Conservation (phyloP, 2,329 filamentous ascomycete genomes). For the Trichoderma atroviride region DNA sequence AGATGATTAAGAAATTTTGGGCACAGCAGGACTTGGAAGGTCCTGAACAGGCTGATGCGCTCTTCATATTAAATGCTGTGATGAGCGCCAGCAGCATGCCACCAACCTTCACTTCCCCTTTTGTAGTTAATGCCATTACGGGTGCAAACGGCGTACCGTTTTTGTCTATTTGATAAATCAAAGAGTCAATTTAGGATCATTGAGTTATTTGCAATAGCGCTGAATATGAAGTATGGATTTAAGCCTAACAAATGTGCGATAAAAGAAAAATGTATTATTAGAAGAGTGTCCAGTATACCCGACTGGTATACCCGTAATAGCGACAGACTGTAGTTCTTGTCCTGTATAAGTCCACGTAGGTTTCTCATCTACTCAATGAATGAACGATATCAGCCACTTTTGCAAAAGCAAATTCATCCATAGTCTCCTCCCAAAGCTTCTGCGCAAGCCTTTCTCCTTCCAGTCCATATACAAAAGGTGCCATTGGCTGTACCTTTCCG, state of each 20-base stretch:
- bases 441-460: constrained; percentile 3
- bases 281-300: background rate
- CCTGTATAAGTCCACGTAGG: background rate
- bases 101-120: constrained; percentile 21
- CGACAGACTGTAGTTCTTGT: background rate
- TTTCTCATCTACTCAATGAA: background rate
- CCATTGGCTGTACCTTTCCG: constrained; percentile 13
- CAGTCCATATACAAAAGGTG: background rate
- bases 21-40: constrained; percentile 26
- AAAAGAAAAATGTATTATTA: background rate
- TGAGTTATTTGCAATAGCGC: background rate
- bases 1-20: constrained; percentile 24
- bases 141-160: constrained; percentile 12
- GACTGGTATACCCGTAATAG: background rate
- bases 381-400: background rate
- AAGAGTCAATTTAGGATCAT: background rate
- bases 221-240: background rate
- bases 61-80: constrained; percentile 23
- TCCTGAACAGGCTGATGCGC: constrained; percentile 20
- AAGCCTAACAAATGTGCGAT: background rate
- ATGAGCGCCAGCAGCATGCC: constrained; percentile 22
- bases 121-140: constrained; percentile 11
- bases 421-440: constrained; percentile 5
- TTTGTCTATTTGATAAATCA: background rate
- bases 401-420: constrained; percentile 13